Conservation (phyloP, 805 yeast species). For the Wickerhamomyces hampshirensis region DNA sequence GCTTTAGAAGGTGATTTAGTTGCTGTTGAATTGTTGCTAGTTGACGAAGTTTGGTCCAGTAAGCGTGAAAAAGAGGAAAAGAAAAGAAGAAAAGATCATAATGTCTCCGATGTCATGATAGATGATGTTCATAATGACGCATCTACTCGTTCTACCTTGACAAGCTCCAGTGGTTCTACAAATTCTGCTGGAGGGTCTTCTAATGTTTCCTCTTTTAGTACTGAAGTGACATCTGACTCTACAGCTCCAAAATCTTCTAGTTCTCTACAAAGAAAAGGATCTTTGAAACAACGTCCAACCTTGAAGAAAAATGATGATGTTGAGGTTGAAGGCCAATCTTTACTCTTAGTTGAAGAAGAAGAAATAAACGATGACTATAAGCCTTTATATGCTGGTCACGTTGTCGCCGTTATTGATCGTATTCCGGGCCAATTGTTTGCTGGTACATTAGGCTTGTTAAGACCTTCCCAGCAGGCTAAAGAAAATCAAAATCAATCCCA, state of each 20-base stretch:
- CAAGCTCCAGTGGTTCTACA: constrained; percentile 13
- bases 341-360: constrained; percentile 89
- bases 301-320: constrained; percentile 98
- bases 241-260: constrained; percentile 27
- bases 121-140: constrained; percentile 83
- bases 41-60: constrained; percentile 96
- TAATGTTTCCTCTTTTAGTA: constrained; percentile 3
- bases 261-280: constrained; percentile 72
- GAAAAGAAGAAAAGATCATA: constrained; percentile 76
- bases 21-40: constrained; percentile 90
- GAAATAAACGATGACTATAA: constrained; percentile 89
- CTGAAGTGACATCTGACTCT: constrained; percentile 1
- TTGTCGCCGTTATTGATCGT: constrained; percentile 95
- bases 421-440: constrained; percentile 95
- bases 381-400: constrained; percentile 96
- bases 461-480: constrained; percentile 81
- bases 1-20: constrained; percentile 96
- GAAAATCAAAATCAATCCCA: constrained; percentile 27
- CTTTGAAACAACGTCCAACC: constrained; percentile 90
- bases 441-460: constrained; percentile 86
- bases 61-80: constrained; percentile 97
- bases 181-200: constrained; percentile 9
- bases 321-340: constrained; percentile 96
- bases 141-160: constrained; percentile 39
- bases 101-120: constrained; percentile 51